phyloP scores from a whole-genome alignment of 1,284 basidiomycete species.

The Tylopilus orsonianus region DNA sequence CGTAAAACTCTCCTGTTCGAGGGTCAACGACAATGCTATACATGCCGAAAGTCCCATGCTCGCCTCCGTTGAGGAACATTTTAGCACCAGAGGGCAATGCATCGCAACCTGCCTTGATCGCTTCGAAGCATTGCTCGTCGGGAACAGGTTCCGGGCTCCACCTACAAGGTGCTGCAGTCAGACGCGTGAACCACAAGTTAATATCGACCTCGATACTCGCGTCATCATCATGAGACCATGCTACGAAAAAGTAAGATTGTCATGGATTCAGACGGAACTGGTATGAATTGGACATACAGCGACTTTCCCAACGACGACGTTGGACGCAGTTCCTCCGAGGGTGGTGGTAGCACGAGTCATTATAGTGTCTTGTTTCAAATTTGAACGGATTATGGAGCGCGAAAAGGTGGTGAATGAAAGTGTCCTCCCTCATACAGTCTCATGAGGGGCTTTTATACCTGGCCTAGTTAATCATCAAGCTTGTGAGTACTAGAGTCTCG shows the following conservation, averaged over 20 bases:
- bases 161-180: slow-evolving; percentile 5
- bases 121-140: slow-evolving; percentile 57
- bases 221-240: slow-evolving; percentile 33
- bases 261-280: no score
- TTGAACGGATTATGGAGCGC: no score
- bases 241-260: no score
- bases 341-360: slow-evolving; percentile 29
- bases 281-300: slow-evolving; percentile 39
- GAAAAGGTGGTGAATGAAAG: no score
- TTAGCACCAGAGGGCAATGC: slow-evolving; percentile 48
- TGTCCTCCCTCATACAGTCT: no score
- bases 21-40: no score
- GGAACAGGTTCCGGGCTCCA: slow-evolving; percentile 30
- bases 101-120: slow-evolving; percentile 64
- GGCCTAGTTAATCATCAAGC: no score
- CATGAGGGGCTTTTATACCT: no score
- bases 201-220: slow-evolving; percentile 12
- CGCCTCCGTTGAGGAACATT: slow-evolving; percentile 50
- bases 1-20: slow-evolving; percentile 38
- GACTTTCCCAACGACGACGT: slow-evolving; percentile 35
- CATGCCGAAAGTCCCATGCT: no score
- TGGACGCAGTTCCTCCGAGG: slow-evolving; percentile 36
- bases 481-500: no score
- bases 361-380: no score
- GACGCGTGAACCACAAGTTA: no score